These are phyloP conservation scores for Fraxinus platypoda DNA, from an alignment of 305 asterid genomes.

Conservation along the genomic window DNA sequence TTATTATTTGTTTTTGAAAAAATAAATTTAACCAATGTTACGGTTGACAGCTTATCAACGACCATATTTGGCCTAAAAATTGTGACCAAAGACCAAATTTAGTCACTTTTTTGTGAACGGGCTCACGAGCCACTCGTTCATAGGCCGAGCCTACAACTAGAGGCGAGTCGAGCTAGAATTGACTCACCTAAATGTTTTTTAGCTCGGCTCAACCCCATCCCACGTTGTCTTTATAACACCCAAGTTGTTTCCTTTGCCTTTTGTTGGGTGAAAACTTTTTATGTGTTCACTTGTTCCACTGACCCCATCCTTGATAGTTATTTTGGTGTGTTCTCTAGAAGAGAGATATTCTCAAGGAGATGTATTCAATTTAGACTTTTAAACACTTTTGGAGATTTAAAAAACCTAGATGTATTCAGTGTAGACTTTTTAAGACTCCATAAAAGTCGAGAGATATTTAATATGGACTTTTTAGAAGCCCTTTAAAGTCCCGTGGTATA, in stretches of 20 bases:
- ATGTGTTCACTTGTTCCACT: neutral
- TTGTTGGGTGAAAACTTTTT: neutral
- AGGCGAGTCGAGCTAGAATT: too few species aligned
- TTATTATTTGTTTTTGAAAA: too few species aligned
- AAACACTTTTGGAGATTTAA: neutral
- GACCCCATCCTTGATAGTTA: neutral
- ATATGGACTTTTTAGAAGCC: neutral
- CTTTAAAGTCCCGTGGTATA: neutral
- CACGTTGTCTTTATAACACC: neutral
- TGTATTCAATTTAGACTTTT: neutral
- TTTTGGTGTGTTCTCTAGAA: neutral
- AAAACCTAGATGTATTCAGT: neutral
- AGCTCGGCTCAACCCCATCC: neutral
- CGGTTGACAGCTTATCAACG: too few species aligned
- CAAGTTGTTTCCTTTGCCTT: conserved; percentile 2
- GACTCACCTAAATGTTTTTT: too few species aligned
- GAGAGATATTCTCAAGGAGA: neutral
- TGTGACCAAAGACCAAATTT: neutral
- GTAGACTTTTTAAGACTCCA: neutral
- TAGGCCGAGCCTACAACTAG: neutral
- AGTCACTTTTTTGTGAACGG: neutral
- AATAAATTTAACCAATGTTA: neutral
- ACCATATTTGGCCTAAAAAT: neutral
- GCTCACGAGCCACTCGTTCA: neutral
- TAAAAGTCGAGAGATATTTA: neutral